Conservation (phyloP, 1,284 basidiomycete genomes). For the Boletellus deceptivus region DNA sequence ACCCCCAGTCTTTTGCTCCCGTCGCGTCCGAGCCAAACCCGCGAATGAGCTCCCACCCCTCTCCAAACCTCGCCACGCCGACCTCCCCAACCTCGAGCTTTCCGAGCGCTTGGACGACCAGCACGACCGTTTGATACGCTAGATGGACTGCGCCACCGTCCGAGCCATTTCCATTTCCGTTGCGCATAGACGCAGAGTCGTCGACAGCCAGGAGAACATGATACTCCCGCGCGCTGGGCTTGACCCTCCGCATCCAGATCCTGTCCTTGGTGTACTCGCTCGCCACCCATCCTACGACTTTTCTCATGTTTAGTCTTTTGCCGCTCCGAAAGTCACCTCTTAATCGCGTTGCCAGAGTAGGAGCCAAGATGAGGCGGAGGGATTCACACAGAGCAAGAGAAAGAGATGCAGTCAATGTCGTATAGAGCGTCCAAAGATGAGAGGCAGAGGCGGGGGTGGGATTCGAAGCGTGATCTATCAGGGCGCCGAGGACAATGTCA, state of each 20-base stretch:
- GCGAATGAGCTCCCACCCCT: conserved; percentile 85
- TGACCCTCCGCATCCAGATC: conserved; percentile 96
- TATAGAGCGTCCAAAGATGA: conserved; percentile 89
- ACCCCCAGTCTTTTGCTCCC: conserved; percentile 29
- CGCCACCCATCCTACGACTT: conserved; percentile 98
- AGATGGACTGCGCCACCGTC: conserved; percentile 91
- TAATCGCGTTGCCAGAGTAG: conserved; percentile 90
- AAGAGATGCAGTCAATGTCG: conserved; percentile 86
- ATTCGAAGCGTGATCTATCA: conserved; percentile 45
- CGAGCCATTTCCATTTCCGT: conserved; percentile 81
- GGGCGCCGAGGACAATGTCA: conserved; percentile 54
- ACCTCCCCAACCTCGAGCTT: conserved; percentile 95
- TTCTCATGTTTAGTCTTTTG: conserved; percentile 98
- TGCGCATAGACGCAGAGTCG: conserved; percentile 96
- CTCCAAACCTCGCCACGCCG: conserved; percentile 89
- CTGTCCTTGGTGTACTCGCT: conserved; percentile 99
- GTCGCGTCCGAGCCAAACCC: conserved; percentile 70
- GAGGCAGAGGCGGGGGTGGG: conserved; percentile 41
- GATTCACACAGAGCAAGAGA: conserved; percentile 95
- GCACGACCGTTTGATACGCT: conserved; percentile 90
- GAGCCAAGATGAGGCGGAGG: conserved; percentile 93
- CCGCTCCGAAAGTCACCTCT: conserved; percentile 98
- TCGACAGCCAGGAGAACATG: conserved; percentile 95
- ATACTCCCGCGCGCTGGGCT: conserved; percentile 93
- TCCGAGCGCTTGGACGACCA: conserved; percentile 89